Evolutionary conservation across 495 filamentous ascomycete genomes (phyloP), one percentile per base, ranked within the genome.

Genomic region (Tuber indicum): DNA sequence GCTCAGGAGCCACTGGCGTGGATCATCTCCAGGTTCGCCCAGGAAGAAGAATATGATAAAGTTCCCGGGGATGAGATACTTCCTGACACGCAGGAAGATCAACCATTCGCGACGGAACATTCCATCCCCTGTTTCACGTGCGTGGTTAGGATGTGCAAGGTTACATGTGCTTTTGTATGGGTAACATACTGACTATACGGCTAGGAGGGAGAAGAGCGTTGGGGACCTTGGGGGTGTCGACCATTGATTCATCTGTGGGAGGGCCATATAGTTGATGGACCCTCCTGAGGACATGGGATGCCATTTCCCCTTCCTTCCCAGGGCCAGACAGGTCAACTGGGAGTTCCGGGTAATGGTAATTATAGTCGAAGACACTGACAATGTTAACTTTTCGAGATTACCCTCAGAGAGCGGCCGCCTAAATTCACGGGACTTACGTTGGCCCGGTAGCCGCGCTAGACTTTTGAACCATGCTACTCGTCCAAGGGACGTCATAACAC

Each of bases 21-120:
- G 71, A 12, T 74, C 72, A 21, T 26, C 26, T 19, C n/a, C 71
- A 42, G 52, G 21, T 52, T 74, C n/a, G 42, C 75, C 75, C 14
- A 76, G 8, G 52, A 76, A 76, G 43, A 76, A 76, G 41, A 76
- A 45, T 45, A 76, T 76, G 32, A 73, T 36, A 17, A 76, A 76
- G 71, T 76, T 73, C 12, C 71, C 71, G 1, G 21, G 21, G 19
- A 76, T 62, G 47, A 76, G 42, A 32, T 76, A 74, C 71, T 76
- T 76, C 17, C 41, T 73, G 26, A 74, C 75, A 19, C 47, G 75
- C 45, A 76, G 14, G 75, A 46, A 74, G 32, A 74, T 62, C 26
- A 74, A 73, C 75, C 75, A 76, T 45, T 76, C 75, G 1, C 41
- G 71, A 21, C 72, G 36, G 52, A 69, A 74, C n/a, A 26, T 42